Evolutionary conservation across 345 rosid genomes (phyloP), one percentile per base, ranked within the genome.

Genomic region (Linum usitatissimum): DNA sequence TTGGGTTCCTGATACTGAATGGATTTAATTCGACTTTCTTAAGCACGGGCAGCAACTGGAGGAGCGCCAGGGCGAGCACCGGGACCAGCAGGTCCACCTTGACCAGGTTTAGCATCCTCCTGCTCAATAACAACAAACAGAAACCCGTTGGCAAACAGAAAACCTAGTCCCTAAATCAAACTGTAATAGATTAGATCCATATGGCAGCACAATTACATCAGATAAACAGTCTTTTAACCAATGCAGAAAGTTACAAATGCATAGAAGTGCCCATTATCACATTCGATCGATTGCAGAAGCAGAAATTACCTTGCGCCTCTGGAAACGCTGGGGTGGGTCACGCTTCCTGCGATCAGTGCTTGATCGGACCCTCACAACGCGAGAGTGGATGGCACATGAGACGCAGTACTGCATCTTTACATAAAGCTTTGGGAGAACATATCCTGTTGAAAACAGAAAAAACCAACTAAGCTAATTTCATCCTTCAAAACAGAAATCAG

Each of bases 331-430:
- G 0, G 96, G 97, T 2, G 96, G 97, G 63, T 83, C 87, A 63
- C 97, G 88, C 18, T 78, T 79, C 67, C 96, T 83, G 63, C 97
- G 80, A 56, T 84, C 60, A 0, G 86, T 71, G 73, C 84, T 82
- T 17, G 96, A 87, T n/a, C 96, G 84, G 48, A 87, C 97, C 77
- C 97, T 86, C 67, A 92, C 97, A 0, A 90, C 99, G 38, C 87
- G 97, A 12, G 99, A 93, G 83, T 93, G 99, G 68, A 93, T 90
- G 0, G 99, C 99, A 64, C 97, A 93, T 0, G 97, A 90, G 48
- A 93, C 94, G 20, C 99, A 93, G 83, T 90, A 87, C 68, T 85
- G 97, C 80, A 74, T 87, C 90, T 93, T 90, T 0, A 90, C 82
- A 59, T 93, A 87, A 55, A 87, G 66, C 81, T 87, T 87, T 0